phyloP scores from a whole-genome alignment of 2,329 filamentous ascomycete genomes.

The Aspergillus spinulosporus region DNA sequence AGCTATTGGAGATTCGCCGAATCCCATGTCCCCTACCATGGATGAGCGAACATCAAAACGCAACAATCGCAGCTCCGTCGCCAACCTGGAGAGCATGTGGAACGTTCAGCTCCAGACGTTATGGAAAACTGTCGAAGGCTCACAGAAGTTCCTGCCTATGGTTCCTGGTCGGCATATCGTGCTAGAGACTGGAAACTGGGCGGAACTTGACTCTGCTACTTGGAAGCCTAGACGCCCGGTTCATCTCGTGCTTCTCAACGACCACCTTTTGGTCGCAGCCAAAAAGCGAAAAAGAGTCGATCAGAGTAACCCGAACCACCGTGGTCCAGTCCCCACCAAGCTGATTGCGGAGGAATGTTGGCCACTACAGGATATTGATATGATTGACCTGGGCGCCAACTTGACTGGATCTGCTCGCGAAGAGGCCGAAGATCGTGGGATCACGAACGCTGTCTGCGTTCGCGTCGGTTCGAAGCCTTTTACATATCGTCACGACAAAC shows the following conservation, averaged over 20 bases:
- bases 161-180: constrained; percentile 89
- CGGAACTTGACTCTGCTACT: constrained; percentile 94
- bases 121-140: constrained; percentile 97
- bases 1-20: constrained; percentile 53
- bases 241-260: constrained; percentile 89
- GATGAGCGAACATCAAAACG: constrained; percentile 54
- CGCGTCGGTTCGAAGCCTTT: constrained; percentile 87
- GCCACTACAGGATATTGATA: constrained; percentile 87
- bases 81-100: constrained; percentile 69
- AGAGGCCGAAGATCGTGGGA: constrained; percentile 56
- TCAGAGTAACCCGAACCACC: constrained; percentile 50
- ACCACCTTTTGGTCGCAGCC: constrained; percentile 87
- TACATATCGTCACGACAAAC: constrained; percentile 87
- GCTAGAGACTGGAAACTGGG: constrained; percentile 89
- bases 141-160: constrained; percentile 93
- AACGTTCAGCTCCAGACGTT: constrained; percentile 71
- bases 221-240: constrained; percentile 91
- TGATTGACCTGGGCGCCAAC: constrained; percentile 75
- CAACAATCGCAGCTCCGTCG: constrained; percentile 83
- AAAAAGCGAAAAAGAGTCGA: constrained; percentile 90
- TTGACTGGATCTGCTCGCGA: constrained; percentile 39
- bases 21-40: constrained; percentile 49
- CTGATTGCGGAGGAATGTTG: constrained; percentile 93
- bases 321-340: constrained; percentile 59
- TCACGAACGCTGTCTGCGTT: constrained; percentile 86